Evolutionary conservation across 2,329 filamentous ascomycete genomes (phyloP), one percentile per base, ranked within the genome.

Genomic region (Xylariales sp.): DNA sequence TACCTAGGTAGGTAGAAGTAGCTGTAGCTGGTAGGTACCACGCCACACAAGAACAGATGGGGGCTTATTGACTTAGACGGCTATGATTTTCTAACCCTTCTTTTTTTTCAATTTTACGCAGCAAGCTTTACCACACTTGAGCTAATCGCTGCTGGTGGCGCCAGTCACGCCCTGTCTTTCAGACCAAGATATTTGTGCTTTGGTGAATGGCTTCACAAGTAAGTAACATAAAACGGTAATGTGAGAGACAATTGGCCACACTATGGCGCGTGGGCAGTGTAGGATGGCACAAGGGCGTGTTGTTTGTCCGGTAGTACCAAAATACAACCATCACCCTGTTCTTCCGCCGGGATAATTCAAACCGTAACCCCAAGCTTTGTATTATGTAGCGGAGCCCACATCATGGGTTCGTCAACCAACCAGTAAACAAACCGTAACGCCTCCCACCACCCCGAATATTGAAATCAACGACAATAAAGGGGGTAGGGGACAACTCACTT

Each of bases 251-350:
- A 39, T 49, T 45, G 43, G 55, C 34, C 65, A 64, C 36, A 46
- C 50, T 60, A 60, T 67, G 32, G 46, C 55, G 39, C 49, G 39
- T 66, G 45, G 28, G 59, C 48, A 48, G 58, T 39, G 48, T 52
- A 28, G 12, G 10, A 64, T 30, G 3, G 30, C 9, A 54, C 18
- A 18, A 58, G 32, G 48, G 48, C 18, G 28, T 53, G 43, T 52
- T 16, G 14, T 23, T n/a, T 10, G 50, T 34, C 32, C 49, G 23
- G 32, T 48, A 46, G 36, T 45, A 46, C 41, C 16, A 5, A 62
- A 39, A 50, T 9, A 23, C 18, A 23, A 36, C 48, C 28, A 43
- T 53, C 23, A 9, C 34, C 36, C 12, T n/a, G 10, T 12, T 53
- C 41, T 1, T 48, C 6, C 39, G 12, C 58, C 28, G 5, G 45